Evolutionary conservation across 225 moss, liverwort and hornwort species (phyloP), one percentile per base, ranked within the genome.

Genomic region (Physcomitrellopsis africana): DNA sequence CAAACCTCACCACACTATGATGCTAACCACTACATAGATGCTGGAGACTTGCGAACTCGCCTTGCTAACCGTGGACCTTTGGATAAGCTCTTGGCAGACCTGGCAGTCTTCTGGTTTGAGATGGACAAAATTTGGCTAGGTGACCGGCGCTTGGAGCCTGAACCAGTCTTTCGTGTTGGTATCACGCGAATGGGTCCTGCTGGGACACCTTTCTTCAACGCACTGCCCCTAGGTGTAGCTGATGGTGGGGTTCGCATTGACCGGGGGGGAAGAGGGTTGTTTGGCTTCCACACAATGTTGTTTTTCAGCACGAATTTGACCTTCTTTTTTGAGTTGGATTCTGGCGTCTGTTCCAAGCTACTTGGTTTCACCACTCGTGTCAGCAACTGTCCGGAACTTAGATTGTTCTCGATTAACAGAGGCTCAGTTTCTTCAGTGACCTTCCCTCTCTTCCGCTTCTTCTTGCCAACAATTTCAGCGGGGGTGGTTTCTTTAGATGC

Each of bases 151-250:
- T 82, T 92, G 29, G 90, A 82, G 73, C 87, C 86, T 17, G 77
- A 76, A 73, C 87, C 76, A 72, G 68, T 67, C 81, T 84, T 86
- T 27, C 94, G 91, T 64, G 78, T 18, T n/a, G 95, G 92, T 24
- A 86, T 86, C n/a, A 87, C 58, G n/a, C 92, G 95, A 49, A 99
- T 84, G 12, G 99, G 99, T 53, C 99, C 95, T 0, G 99, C 90
- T 27, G 86, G 87, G n/a, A 93, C 91, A 53, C 99, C 99, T 29
- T 89, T 82, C 86, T 99, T 99, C 69, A 99, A 64, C 37, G 99
- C 99, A 77, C 99, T 99, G 43, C 99, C 99, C 71, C 99, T 81
- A 1, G 99, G 99, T 16, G 93, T 99, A 20, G 99, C 99, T 7
- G 99, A 87, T 11, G 99, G 95, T 43, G 99, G 99, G 13, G 99